These are phyloP conservation scores for Myriosclerotinia duriaeana DNA, from an alignment of 2,329 filamentous ascomycete genomes.

Conservation along the genomic window DNA sequence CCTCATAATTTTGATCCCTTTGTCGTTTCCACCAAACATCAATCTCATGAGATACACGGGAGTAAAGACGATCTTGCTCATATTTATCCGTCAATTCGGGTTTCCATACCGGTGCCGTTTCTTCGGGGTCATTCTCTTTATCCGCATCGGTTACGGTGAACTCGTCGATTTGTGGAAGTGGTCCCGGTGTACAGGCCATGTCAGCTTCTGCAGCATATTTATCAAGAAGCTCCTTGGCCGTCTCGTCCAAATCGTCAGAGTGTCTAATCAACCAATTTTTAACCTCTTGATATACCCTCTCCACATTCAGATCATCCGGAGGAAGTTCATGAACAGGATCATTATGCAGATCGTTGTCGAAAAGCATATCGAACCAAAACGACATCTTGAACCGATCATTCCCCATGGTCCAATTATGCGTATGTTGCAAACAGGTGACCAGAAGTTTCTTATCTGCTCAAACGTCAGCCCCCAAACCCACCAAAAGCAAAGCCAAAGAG, in stretches of 20 bases:
- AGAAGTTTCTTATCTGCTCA: slow-evolving; percentile 62
- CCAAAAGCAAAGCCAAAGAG: neutral
- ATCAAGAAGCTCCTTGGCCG: slow-evolving; percentile 54
- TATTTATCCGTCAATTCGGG: slow-evolving; percentile 54
- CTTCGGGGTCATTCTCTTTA: slow-evolving; percentile 30
- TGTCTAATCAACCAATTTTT: slow-evolving; percentile 63
- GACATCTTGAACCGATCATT: slow-evolving; percentile 70
- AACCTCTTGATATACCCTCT: slow-evolving; percentile 59
- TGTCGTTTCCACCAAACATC: slow-evolving; percentile 65
- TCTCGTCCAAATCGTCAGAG: slow-evolving; percentile 54
- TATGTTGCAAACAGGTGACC: slow-evolving; percentile 64
- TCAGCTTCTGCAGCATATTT: slow-evolving; percentile 49
- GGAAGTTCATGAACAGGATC: slow-evolving; percentile 54
- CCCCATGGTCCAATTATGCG: slow-evolving; percentile 68
- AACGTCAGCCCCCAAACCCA: neutral
- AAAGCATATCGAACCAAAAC: slow-evolving; percentile 66
- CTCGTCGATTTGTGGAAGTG: slow-evolving; percentile 29
- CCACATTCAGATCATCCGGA: slow-evolving; percentile 51
- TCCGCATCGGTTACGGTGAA: slow-evolving; percentile 19
- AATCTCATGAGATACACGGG: slow-evolving; percentile 62
- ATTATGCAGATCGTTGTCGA: slow-evolving; percentile 56
- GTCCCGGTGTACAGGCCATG: slow-evolving; percentile 40
- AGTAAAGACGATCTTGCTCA: slow-evolving; percentile 58
- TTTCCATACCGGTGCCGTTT: slow-evolving; percentile 39
- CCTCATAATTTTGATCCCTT: slow-evolving; percentile 59